Evolutionary conservation across 441 rosid genomes (phyloP).

Genomic region (Raphanus hybrid): DNA sequence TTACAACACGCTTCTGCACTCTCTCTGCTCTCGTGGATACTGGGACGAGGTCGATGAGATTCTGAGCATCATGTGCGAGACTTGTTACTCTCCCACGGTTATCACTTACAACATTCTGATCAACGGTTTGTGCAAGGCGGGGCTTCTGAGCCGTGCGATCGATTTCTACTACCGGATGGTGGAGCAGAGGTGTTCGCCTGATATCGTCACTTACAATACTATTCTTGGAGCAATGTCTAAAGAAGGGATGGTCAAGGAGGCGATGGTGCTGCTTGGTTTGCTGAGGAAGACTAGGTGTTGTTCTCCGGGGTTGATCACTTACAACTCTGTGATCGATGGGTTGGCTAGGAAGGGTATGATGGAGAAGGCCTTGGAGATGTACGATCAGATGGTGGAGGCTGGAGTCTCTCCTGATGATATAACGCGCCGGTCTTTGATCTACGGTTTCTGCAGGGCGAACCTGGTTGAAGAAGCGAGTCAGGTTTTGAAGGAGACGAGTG

Average conservation of each 20-base stretch:
- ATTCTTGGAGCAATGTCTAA: conserved; percentile 68
- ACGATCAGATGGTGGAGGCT: conserved; percentile 57
- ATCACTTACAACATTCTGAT: conserved; percentile 82
- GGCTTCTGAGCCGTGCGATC: conserved; percentile 73
- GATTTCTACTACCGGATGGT: conserved; percentile 68
- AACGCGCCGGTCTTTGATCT: conserved; percentile 66
- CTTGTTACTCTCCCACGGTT: conserved; percentile 57
- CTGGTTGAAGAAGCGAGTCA: conserved; percentile 60
- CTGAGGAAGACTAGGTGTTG: conserved; percentile 52
- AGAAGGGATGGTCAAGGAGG: conserved; percentile 68
- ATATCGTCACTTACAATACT: conserved; percentile 81
- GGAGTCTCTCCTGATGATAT: conserved; percentile 76
- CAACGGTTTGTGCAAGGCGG: conserved; percentile 75
- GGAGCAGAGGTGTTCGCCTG: conserved; percentile 54
- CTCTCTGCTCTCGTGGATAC: conserved; percentile 58
- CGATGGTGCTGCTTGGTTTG: conserved; percentile 57
- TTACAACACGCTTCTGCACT: conserved; percentile 80
- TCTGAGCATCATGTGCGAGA: conserved; percentile 61
- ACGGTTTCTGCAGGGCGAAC: conserved; percentile 66
- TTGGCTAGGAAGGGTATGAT: conserved; percentile 55
- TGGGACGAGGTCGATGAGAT: conserved; percentile 84
- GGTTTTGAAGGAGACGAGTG: conserved; percentile 60
- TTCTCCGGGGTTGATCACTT: conserved; percentile 70
- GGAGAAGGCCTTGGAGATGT: conserved; percentile 59
- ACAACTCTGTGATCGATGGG: conserved; percentile 76